Conservation (phyloP, 2,329 filamentous ascomycete genomes). For the Cordyceps tenuipes region DNA sequence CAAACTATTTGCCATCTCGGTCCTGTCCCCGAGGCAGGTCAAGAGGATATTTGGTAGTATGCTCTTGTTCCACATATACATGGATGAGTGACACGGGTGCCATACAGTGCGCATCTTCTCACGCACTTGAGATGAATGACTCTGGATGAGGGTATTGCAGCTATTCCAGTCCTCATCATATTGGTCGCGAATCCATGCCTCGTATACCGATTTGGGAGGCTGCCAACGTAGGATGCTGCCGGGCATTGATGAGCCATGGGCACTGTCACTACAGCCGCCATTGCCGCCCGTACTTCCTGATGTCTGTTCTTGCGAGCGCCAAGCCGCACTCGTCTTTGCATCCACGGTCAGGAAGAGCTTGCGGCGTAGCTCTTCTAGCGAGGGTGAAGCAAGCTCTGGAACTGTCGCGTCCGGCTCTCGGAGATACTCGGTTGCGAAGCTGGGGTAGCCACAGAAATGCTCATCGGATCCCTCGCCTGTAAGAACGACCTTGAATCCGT, state of each 20-base stretch:
- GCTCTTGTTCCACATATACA: slow-evolving; percentile 21
- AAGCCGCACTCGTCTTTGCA: too few species aligned
- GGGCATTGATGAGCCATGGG: too few species aligned
- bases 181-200: not conserved
- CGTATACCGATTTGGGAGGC: too few species aligned
- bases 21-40: slow-evolving; percentile 24
- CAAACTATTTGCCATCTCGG: slow-evolving; percentile 29
- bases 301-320: too few species aligned
- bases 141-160: slow-evolving; percentile 9
- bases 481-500: slow-evolving; percentile 45
- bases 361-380: too few species aligned
- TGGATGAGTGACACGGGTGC: slow-evolving; percentile 22
- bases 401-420: slow-evolving; percentile 34
- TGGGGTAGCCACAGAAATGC: slow-evolving; percentile 44
- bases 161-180: not conserved
- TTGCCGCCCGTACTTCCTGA: too few species aligned
- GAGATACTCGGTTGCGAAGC: slow-evolving; percentile 38
- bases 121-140: slow-evolving; percentile 14
- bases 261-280: too few species aligned
- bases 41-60: slow-evolving; percentile 22
- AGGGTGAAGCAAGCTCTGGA: slow-evolving; percentile 18
- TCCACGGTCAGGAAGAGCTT: not conserved
- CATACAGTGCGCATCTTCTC: slow-evolving; percentile 19
- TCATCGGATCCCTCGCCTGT: slow-evolving; percentile 47
- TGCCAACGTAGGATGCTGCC: too few species aligned